A percentile compares a stretch with the other conserved stretches of the same genome.
Conservation (phyloP, 768 basidiomycete species). For the Dioszegia hungarica region DNA sequence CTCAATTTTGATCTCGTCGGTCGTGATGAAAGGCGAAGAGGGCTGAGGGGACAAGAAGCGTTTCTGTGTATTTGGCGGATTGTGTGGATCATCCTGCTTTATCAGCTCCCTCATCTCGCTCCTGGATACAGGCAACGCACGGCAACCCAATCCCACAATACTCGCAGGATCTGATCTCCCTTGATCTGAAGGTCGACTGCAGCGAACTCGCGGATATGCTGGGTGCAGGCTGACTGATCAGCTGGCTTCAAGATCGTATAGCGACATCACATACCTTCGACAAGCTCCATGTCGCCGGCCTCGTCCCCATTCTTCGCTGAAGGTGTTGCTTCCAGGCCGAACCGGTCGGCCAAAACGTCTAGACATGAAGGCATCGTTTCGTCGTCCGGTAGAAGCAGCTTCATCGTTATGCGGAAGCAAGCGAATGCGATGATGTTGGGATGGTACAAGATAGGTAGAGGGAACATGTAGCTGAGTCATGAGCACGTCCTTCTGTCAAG, state of each 20-base stretch:
- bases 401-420: not conserved
- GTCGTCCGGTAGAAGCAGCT: not conserved
- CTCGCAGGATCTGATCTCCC: too few relatives aligned
- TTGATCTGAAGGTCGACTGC: too few relatives aligned
- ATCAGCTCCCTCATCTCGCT: too few relatives aligned
- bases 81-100: too few relatives aligned
- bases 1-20: too few relatives aligned
- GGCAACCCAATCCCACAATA: too few relatives aligned
- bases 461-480: conserved; percentile 22
- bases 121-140: too few relatives aligned
- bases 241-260: too few relatives aligned
- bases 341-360: not conserved
- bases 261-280: not conserved
- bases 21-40: too few relatives aligned
- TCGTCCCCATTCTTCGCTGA: not conserved
- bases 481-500: not conserved
- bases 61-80: too few relatives aligned
- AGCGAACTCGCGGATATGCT: not conserved
- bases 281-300: not conserved
- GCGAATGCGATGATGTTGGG: conserved; percentile 30
- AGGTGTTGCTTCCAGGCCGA: not conserved
- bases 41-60: too few relatives aligned
- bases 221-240: not conserved
- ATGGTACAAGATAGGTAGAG: conserved; percentile 26
- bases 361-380: not conserved